Evolutionary conservation across 768 basidiomycete species (phyloP).

Genomic region (Hygrophoropsis aurantiaca): DNA sequence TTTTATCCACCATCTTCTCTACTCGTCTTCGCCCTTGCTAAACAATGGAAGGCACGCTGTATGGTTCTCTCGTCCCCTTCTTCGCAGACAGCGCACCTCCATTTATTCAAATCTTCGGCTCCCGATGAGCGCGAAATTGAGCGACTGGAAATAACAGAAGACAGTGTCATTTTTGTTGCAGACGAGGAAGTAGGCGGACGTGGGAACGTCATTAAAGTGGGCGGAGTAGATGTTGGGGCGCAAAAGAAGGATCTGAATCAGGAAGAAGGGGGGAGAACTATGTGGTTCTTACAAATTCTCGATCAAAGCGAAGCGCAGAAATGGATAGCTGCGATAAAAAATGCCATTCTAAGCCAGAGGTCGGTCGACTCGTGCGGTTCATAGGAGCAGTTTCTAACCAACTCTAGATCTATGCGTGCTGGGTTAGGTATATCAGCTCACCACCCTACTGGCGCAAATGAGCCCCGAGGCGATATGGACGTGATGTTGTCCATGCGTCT

Average conservation of each 20-base stretch:
- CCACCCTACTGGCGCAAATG: slow-evolving; percentile 42
- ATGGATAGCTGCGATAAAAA: slow-evolving; percentile 78
- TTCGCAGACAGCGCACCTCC: slow-evolving; percentile 51
- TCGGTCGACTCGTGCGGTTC: slow-evolving; percentile 24
- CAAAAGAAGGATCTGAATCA: slow-evolving; percentile 33
- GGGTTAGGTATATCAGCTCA: slow-evolving; percentile 54
- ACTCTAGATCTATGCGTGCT: slow-evolving; percentile 61
- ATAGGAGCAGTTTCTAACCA: slow-evolving; percentile 1
- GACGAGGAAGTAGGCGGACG: slow-evolving; percentile 50
- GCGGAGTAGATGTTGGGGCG: slow-evolving; percentile 58
- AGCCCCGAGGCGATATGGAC: slow-evolving; percentile 79
- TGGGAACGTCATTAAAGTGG: slow-evolving; percentile 63
- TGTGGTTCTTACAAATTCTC: slow-evolving; percentile 72
- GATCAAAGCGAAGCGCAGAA: slow-evolving; percentile 62
- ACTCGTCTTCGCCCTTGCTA: slow-evolving; percentile 70
- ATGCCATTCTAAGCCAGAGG: slow-evolving; percentile 70
- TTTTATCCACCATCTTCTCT: slow-evolving; percentile 68
- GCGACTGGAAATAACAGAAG: slow-evolving; percentile 72
- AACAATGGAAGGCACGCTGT: slow-evolving; percentile 68
- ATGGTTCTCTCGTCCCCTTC: slow-evolving; percentile 55
- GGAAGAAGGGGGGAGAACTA: slow-evolving; percentile 53
- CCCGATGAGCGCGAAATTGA: slow-evolving; percentile 70
- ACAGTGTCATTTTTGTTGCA: slow-evolving; percentile 73
- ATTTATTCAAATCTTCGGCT: slow-evolving; percentile 66
- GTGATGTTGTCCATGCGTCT: slow-evolving; percentile 80